phyloP scores from a whole-genome alignment of 495 filamentous ascomycete species.

The Venustampulla echinocandica region DNA sequence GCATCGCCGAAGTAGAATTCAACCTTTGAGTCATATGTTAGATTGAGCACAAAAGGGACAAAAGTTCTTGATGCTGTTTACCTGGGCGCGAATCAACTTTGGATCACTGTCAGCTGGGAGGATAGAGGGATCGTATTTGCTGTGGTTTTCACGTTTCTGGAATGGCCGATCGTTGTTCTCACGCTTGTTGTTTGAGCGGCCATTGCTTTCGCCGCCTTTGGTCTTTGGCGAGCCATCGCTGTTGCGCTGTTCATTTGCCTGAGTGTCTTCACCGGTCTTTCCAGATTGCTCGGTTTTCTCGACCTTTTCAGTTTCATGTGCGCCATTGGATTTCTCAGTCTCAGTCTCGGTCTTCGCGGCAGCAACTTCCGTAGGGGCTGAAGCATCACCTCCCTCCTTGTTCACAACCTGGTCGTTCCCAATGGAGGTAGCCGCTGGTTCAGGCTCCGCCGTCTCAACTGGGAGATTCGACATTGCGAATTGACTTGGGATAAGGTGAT shows the following conservation, averaged over 20 bases:
- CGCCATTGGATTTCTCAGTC: slow-evolving; percentile 12
- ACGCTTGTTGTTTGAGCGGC: not conserved
- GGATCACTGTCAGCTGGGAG: slow-evolving; percentile 62
- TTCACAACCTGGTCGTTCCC: slow-evolving; percentile 27
- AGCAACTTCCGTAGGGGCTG: slow-evolving; percentile 14
- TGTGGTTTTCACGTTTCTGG: slow-evolving; percentile 21
- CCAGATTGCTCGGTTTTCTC: not conserved
- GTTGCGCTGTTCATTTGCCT: not conserved
- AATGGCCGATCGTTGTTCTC: not conserved
- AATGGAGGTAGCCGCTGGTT: slow-evolving; percentile 15
- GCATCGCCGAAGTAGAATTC: slow-evolving; percentile 97
- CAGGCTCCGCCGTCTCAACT: slow-evolving; percentile 14
- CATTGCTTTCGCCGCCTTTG: no score
- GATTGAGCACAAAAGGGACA: slow-evolving; percentile 15
- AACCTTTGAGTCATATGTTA: slow-evolving; percentile 45
- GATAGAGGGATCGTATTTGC: slow-evolving; percentile 56
- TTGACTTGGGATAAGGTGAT: no score
- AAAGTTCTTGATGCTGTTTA: slow-evolving; percentile 23
- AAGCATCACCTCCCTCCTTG: slow-evolving; percentile 18
- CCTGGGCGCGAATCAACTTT: slow-evolving; percentile 70
- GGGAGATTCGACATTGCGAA: slow-evolving; percentile 13
- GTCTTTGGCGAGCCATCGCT: no score
- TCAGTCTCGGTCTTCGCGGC: not conserved
- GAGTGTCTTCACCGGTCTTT: not conserved
- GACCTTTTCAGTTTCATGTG: not conserved